Conservation (phyloP, 495 filamentous ascomycete genomes). For the Aspergillus carlsbadensis region DNA sequence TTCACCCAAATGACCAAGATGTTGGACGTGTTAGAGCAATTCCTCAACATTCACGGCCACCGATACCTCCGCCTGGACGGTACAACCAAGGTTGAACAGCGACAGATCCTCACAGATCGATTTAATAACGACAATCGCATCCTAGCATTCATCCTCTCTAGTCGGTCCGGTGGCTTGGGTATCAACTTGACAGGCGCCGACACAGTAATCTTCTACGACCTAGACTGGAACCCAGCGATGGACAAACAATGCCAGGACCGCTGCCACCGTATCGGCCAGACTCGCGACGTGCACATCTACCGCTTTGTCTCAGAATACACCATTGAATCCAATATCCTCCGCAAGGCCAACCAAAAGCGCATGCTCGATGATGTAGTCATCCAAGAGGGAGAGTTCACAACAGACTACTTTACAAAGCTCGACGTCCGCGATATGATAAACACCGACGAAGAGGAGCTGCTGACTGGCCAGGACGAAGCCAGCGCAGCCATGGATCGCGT, state of each 20-base stretch:
- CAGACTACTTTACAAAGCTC: constrained; percentile 90
- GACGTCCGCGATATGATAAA: constrained; percentile 66
- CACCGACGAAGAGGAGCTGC: constrained; percentile 48
- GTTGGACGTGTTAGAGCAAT: constrained; percentile 94
- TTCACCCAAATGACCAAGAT: constrained; percentile 99
- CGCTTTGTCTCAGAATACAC: constrained; percentile 96
- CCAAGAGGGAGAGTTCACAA: constrained; percentile 97
- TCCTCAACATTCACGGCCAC: constrained; percentile 96
- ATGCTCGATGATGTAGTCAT: constrained; percentile 98
- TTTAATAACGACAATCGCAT: constrained; percentile 96
- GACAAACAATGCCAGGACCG: constrained; percentile 99
- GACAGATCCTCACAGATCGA: constrained; percentile 91
- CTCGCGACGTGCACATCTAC: constrained; percentile 97
- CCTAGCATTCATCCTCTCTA: constrained; percentile 91
- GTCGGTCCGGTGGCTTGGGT: constrained; percentile 89
- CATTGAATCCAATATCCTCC: constrained; percentile 97
- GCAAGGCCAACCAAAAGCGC: constrained; percentile 94
- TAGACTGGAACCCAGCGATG: constrained; percentile 99
- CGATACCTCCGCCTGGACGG: constrained; percentile 96
- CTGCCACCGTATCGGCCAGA: constrained; percentile 97
- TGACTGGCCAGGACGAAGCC: constrained; percentile 60
- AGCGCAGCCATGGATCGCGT: constrained; percentile 86
- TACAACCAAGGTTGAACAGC: constrained; percentile 89
- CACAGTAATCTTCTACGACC: constrained; percentile 98
- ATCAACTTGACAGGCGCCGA: constrained; percentile 97